phyloP scores from a whole-genome alignment of 179 eudicot genomes.

The Patellifolia procumbens region DNA sequence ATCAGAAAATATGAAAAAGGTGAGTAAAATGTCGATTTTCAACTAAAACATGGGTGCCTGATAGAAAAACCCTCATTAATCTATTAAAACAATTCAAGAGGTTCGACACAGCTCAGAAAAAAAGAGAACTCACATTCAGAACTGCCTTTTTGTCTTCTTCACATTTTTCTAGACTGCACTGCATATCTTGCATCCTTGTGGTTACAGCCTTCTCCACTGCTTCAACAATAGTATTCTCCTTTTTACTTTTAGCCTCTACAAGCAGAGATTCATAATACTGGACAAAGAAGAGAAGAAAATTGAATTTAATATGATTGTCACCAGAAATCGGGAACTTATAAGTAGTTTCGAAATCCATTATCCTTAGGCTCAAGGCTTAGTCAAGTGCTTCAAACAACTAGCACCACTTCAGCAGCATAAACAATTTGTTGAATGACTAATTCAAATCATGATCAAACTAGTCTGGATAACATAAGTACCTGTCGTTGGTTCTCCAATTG shows the following conservation, averaged over 20 bases:
- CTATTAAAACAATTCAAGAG: too few relatives aligned
- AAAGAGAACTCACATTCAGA: conserved; percentile 43
- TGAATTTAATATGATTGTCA: not conserved
- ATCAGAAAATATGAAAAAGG: too few relatives aligned
- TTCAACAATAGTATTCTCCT: conserved; percentile 45
- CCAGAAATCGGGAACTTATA: not conserved
- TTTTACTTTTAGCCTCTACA: conserved; percentile 61
- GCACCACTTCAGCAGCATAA: not conserved
- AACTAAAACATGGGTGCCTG: too few relatives aligned
- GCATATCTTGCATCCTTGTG: conserved; percentile 57
- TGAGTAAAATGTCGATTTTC: too few relatives aligned
- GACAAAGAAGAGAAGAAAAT: conserved; percentile 11
- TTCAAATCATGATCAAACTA: not conserved
- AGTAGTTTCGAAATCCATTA: not conserved
- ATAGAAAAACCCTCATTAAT: too few relatives aligned
- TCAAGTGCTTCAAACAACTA: not conserved
- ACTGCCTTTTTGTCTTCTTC: conserved; percentile 52
- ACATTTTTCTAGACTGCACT: conserved; percentile 45
- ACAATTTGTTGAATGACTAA: not conserved
- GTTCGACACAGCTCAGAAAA: too few relatives aligned
- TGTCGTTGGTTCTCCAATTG: conserved; percentile 88
- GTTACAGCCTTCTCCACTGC: conserved; percentile 60
- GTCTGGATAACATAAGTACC: conserved; percentile 35
- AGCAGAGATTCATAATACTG: conserved; percentile 83
- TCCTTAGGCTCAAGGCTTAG: not conserved